Evolutionary conservation across 176 grass and related monocot genomes (phyloP), one percentile per base, ranked within the genome.

Genomic region (Aegilops bicornis): DNA sequence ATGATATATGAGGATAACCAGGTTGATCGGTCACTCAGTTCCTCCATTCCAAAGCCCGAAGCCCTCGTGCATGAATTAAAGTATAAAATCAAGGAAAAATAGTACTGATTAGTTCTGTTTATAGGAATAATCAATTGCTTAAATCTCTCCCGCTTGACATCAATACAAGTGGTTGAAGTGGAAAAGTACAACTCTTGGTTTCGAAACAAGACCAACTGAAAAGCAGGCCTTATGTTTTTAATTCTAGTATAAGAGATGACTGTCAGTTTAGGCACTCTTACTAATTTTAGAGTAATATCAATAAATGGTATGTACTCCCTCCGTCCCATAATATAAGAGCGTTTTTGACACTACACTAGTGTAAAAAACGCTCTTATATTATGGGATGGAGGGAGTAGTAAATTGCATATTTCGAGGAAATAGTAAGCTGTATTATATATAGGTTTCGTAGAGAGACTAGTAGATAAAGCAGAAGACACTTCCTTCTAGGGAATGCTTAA

Each of bases 121-220:
- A 50, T 63, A 73, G 56, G 39, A 24, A 17, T 24, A n/a, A 14
- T 33, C 7, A 59, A 22, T 22, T 59, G 4, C 25, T 84, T 33
- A 76, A 47, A 84, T 76, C 19, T 45, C 3, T 64, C 62, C 71
- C 63, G 48, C 32, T 74, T 64, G 19, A 32, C 30, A 22, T 37
- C 56, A 47, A 64, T 76, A 45, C 19, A 33, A 50, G 25, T 31
- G 39, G 3, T 76, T 76, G 59, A 16, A 23, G 39, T 48, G 58
- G 56, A 48, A 84, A 75, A 23, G 29, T 33, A n/a, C 58, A 65
- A 76, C 20, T 76, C 61, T 62, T 65, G 82, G 36, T 83, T 78
- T 60, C 58, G 52, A n/a, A 11, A 59, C 11, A 36, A 56, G 19
- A 78, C 50, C 19, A 58, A 58, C 33, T 77, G 48, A 59, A 78